Evolutionary conservation across 2,329 filamentous ascomycete species (phyloP).

Genomic region (Magnaporthales sp.): DNA sequence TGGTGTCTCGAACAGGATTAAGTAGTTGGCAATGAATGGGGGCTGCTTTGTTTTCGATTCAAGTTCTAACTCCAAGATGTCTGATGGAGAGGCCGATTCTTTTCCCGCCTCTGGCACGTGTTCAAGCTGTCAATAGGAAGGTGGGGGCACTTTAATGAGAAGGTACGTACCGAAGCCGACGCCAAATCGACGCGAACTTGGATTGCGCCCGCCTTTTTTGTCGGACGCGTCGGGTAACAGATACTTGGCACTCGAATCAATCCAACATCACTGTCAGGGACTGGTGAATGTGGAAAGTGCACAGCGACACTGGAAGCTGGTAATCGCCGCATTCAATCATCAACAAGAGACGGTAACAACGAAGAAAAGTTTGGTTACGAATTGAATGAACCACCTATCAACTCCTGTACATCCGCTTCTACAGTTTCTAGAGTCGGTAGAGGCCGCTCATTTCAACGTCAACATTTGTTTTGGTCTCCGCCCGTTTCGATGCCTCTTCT

Average conservation of each 20-base stretch:
- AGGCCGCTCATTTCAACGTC: no score
- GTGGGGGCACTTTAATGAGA: background rate
- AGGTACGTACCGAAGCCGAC: background rate
- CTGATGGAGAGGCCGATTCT: no score
- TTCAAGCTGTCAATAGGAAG: background rate
- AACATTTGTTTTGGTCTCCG: background rate
- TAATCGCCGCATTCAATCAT: background rate
- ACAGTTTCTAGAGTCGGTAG: background rate
- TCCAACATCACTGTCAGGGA: background rate
- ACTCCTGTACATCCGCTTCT: background rate
- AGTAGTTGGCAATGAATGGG: no score
- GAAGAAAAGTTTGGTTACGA: background rate
- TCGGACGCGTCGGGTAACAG: background rate
- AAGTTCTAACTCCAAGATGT: no score
- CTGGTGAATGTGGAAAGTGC: background rate
- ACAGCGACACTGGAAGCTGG: background rate
- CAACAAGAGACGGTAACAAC: background rate
- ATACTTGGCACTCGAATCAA: background rate
- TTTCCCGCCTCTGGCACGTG: background rate
- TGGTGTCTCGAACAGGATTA: no score
- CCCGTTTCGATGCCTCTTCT: conserved; percentile 34
- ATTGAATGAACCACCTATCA: background rate
- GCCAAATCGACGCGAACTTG: background rate
- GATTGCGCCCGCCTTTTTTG: background rate
- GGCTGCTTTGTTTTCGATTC: no score